These are phyloP conservation scores for Crithidia sp. DNA, from an alignment of 208 protist genomes.

Conservation along the genomic window DNA sequence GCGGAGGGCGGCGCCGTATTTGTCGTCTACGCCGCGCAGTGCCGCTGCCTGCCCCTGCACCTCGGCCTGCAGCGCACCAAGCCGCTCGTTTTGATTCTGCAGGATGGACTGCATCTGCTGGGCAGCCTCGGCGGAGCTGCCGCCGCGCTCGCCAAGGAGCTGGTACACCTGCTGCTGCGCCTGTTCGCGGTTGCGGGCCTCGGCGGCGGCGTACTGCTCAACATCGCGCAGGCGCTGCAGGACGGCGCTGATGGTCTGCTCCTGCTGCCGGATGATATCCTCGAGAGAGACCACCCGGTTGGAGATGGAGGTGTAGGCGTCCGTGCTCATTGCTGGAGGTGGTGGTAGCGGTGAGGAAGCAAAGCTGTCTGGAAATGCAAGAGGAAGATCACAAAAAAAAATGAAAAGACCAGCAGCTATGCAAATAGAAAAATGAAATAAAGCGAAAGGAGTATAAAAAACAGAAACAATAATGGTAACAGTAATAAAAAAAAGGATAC, in stretches of 20 bases:
- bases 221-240: constrained; percentile 79
- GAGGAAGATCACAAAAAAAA: constrained; percentile 18
- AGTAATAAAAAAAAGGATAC: no score
- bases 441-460: neutral
- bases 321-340: constrained; percentile 19
- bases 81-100: constrained; percentile 52
- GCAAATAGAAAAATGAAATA: constrained; percentile 20
- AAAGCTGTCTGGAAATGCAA: neutral
- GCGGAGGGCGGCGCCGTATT: constrained; percentile 44
- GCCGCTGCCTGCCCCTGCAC: constrained; percentile 48
- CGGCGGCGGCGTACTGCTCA: constrained; percentile 72
- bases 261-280: constrained; percentile 79
- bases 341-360: neutral
- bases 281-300: constrained; percentile 79
- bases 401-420: neutral
- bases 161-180: constrained; percentile 51
- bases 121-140: constrained; percentile 19
- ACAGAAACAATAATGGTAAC: no score
- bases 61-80: constrained; percentile 63
- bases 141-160: constrained; percentile 38
- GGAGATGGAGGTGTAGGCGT: constrained; percentile 51
- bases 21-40: constrained; percentile 57
- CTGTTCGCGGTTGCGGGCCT: constrained; percentile 52
- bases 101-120: constrained; percentile 29
- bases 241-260: constrained; percentile 56